Evolutionary conservation across 805 yeast genomes (phyloP), one percentile per base, ranked within the genome.

Genomic region (Pichia exigua): DNA sequence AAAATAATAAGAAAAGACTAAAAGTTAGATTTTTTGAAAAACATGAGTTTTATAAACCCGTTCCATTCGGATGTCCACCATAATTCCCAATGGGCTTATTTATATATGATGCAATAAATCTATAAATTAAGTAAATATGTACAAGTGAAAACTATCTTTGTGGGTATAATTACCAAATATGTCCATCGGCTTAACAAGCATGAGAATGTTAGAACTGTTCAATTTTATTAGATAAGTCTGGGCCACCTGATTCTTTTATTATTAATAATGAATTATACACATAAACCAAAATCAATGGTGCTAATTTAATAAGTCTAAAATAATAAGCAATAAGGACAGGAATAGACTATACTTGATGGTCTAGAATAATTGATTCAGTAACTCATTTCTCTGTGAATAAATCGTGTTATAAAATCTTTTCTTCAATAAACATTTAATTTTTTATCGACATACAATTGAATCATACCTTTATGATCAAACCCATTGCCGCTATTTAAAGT

Each of bases 61-160:
- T 65, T 50, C 83, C 86, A 1, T 80, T 81, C 65, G 87, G 87
- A 6, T 59, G 63, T 27, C 30, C 52, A 12, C 55, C 55, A 4
- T 35, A 11, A 35, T 30, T 30, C 6, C 17, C 3, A 13, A 30
- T 30, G n/a, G 12, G n/a, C 2, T n/a, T 17, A n/a, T 35, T 5
- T 17, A 35, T 35, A 35, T 35, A 35, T n/a, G n/a, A 17, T n/a
- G 20, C 11, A n/a, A 4, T 35, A 35, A 35, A 17, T 35, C 39
- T 35, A 35, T 35, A 35, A 35, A 35, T n/a, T 35, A 35, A 32
- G 12, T 5, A n/a, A n/a, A 9, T 35, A 35, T 35, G 20, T 35
- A 35, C 39, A 35, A n/a, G 39, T 35, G 6, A 6, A 8, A 35
- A 6, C 17, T 35, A 35, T 30, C 6, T 13, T 12, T 30, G 35